Conservation (phyloP, 2,329 filamentous ascomycete genomes). For the Aspergillus awamori region DNA sequence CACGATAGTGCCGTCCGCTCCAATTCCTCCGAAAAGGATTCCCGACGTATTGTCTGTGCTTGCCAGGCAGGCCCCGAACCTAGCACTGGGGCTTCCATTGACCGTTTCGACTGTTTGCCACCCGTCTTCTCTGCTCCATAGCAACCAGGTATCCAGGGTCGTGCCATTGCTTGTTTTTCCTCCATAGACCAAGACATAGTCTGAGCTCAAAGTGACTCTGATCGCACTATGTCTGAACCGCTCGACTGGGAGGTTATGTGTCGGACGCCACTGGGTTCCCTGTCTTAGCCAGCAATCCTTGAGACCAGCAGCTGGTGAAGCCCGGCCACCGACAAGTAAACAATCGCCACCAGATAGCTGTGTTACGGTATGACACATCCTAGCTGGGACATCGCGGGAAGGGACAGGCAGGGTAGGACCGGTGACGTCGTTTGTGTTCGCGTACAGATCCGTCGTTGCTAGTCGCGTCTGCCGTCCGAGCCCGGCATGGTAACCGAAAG, state of each 20-base stretch:
- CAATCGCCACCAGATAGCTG: conserved; percentile 60
- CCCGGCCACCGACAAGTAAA: conserved; percentile 74
- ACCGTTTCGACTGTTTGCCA: conserved; percentile 52
- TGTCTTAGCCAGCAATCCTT: conserved; percentile 76
- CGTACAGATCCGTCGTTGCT: conserved; percentile 51
- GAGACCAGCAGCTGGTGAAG: conserved; percentile 71
- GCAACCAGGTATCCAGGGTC: conserved; percentile 56
- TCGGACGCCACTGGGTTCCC: conserved; percentile 64
- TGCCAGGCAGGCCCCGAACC: conserved; percentile 60
- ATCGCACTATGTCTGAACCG: conserved; percentile 75
- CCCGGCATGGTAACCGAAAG: conserved; percentile 46
- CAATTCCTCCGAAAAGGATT: conserved; percentile 72
- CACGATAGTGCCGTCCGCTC: conserved; percentile 63
- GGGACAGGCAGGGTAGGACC: conserved; percentile 50
- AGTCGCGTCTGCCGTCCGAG: conserved; percentile 52
- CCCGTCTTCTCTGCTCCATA: conserved; percentile 55
- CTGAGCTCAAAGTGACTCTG: conserved; percentile 41
- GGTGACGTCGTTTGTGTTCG: conserved; percentile 52
- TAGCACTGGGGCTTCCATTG: conserved; percentile 47
- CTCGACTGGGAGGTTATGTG: conserved; percentile 67
- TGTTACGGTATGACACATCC: conserved; percentile 79
- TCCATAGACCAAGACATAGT: conserved; percentile 61
- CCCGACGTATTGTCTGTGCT: conserved; percentile 54
- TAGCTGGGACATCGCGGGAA: conserved; percentile 36
- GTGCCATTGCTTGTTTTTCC: conserved; percentile 58